Conservation (phyloP, 345 rosid species). For the Hibiscus syriacus region DNA sequence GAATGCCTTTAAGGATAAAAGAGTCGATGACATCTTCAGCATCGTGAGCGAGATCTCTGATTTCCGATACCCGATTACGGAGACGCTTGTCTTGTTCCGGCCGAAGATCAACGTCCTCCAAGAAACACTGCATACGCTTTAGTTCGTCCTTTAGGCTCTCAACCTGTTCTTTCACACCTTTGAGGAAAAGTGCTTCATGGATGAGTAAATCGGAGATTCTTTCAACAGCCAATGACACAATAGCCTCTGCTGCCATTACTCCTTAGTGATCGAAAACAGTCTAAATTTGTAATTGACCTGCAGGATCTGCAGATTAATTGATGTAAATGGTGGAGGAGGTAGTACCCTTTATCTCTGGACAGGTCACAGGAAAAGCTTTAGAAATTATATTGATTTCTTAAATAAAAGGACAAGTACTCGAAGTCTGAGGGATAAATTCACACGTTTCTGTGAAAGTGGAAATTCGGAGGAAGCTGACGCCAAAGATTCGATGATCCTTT, state of each 20-base stretch:
- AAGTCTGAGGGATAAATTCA: too few relatives aligned
- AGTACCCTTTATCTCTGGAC: too few relatives aligned
- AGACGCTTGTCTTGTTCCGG: background rate
- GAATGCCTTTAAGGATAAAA: background rate
- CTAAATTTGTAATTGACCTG: too few relatives aligned
- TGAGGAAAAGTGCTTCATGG: too few relatives aligned
- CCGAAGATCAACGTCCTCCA: background rate
- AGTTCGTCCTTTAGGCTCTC: background rate
- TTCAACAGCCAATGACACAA: background rate
- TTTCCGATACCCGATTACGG: background rate
- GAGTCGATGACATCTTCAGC: background rate
- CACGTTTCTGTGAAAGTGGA: too few relatives aligned
- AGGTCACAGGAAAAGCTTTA: too few relatives aligned
- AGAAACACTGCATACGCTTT: background rate
- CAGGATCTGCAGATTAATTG: too few relatives aligned
- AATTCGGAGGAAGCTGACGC: too few relatives aligned
- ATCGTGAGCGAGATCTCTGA: background rate
- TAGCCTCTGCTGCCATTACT: slow-evolving; percentile 14
- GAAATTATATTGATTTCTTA: too few relatives aligned
- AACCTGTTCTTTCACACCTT: background rate
- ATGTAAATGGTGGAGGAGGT: slow-evolving; percentile 11
- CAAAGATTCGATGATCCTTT: too few relatives aligned
- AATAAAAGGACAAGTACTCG: too few relatives aligned
- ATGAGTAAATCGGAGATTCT: background rate
- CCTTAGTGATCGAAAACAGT: too few relatives aligned